Evolutionary conservation across 805 yeast species (phyloP).

Genomic region (Cyberlindnera euphorbiae): DNA sequence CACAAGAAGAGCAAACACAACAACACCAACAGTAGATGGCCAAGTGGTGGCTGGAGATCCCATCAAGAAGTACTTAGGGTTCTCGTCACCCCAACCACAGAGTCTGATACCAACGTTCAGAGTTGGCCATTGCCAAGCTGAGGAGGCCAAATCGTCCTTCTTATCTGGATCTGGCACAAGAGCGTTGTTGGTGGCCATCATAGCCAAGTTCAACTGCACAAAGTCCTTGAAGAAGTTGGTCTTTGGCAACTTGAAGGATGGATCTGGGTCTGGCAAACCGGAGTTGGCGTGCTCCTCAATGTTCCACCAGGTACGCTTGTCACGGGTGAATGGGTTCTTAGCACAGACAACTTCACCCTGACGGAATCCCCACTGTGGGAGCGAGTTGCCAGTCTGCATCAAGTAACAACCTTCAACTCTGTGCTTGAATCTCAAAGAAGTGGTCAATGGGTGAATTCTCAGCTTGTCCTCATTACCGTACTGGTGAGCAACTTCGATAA

Average conservation of each 20-base stretch:
- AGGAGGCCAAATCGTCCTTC: constrained; percentile 64
- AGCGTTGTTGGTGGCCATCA: constrained; percentile 86
- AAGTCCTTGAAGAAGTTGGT: constrained; percentile 77
- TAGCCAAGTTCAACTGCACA: constrained; percentile 68
- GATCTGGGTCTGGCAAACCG: constrained; percentile 54
- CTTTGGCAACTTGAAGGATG: constrained; percentile 61
- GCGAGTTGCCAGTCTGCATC: constrained; percentile 71
- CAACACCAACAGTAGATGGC: constrained; percentile 59
- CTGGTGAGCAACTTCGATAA: constrained; percentile 63
- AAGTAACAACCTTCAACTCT: constrained; percentile 73
- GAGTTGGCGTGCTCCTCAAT: constrained; percentile 65
- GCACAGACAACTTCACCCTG: constrained; percentile 93
- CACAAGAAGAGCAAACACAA: constrained; percentile 45
- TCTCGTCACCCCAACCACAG: constrained; percentile 63
- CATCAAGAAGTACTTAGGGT: constrained; percentile 58
- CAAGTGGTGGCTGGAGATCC: constrained; percentile 80
- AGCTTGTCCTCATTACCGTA: constrained; percentile 46
- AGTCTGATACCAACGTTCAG: constrained; percentile 69
- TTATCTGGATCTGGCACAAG: constrained; percentile 73
- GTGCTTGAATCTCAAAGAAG: constrained; percentile 74
- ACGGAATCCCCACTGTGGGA: constrained; percentile 97
- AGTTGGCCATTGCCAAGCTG: constrained; percentile 90
- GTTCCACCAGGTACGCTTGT: constrained; percentile 88
- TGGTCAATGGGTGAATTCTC: constrained; percentile 71
- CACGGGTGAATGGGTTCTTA: constrained; percentile 61